Percentiles rank a stretch among this genome's conserved stretches.
These are phyloP conservation scores for Sarocladium kiliense DNA, from an alignment of 2,329 filamentous ascomycete species.

Conservation along the genomic window DNA sequence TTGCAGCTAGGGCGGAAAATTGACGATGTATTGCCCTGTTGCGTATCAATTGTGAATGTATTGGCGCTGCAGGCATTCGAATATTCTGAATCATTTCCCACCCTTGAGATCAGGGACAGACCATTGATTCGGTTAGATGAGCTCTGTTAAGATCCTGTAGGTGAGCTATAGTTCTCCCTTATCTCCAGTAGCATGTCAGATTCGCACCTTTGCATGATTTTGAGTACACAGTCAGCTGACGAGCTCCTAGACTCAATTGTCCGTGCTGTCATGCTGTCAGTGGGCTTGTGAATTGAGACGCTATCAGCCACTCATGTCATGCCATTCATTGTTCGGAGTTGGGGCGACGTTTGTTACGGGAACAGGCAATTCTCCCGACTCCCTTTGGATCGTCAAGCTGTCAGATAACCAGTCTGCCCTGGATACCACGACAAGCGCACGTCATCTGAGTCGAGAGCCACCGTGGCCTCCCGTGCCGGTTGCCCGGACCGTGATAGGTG, in stretches of 20 bases:
- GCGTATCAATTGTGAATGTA: neutral
- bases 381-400: neutral
- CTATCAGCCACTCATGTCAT: neutral
- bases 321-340: neutral
- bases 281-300: neutral
- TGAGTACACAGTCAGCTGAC: neutral
- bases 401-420: neutral
- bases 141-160: neutral
- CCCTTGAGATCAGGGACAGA: neutral
- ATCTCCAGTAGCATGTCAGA: neutral
- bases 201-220: neutral
- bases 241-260: neutral
- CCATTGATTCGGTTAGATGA: constrained; percentile 1
- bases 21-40: neutral
- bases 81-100: neutral
- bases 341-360: neutral
- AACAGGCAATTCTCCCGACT: neutral
- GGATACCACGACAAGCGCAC: neutral
- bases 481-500: neutral
- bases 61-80: neutral
- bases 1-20: neutral
- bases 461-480: neutral
- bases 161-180: constrained; percentile 1
- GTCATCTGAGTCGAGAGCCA: constrained; percentile 2
- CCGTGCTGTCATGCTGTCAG: neutral